Conservation (phyloP, 2,329 filamentous ascomycete species). For the Botrytis deweyae region DNA sequence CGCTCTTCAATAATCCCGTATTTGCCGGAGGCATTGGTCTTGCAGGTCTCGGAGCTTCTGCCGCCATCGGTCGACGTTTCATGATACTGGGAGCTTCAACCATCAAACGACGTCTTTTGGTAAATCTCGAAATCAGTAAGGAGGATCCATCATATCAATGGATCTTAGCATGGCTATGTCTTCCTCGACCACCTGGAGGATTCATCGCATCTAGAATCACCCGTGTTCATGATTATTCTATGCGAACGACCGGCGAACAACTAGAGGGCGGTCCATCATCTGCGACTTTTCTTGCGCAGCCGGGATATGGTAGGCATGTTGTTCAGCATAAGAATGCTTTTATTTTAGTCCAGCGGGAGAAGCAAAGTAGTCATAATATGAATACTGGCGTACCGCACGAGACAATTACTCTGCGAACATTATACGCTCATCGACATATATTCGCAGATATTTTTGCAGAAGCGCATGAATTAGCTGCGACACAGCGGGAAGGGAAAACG, state of each 20-base stretch:
- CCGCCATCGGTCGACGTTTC: constrained; percentile 78
- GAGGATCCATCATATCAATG: constrained; percentile 92
- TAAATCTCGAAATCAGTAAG: constrained; percentile 93
- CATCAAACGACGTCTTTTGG: constrained; percentile 79
- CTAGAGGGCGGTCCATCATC: constrained; percentile 65
- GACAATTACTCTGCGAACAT: constrained; percentile 85
- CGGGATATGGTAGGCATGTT: constrained; percentile 85
- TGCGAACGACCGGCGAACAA: constrained; percentile 58
- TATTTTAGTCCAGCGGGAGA: constrained; percentile 81
- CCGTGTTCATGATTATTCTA: constrained; percentile 59
- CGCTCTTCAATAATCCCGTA: constrained; percentile 61
- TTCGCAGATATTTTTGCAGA: constrained; percentile 90
- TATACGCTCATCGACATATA: constrained; percentile 84
- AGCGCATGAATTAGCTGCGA: constrained; percentile 75
- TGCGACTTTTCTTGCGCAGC: constrained; percentile 84
- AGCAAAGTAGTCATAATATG: constrained; percentile 78
- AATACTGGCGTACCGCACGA: constrained; percentile 89
- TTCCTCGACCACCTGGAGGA: constrained; percentile 61
- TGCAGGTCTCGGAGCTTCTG: constrained; percentile 78
- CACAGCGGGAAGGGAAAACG: constrained; percentile 87
- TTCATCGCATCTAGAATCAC: constrained; percentile 55
- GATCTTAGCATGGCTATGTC: constrained; percentile 92
- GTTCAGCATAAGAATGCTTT: constrained; percentile 85
- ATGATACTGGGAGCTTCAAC: constrained; percentile 69
- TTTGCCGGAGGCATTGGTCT: constrained; percentile 81